phyloP scores from a whole-genome alignment of 768 basidiomycete genomes.

The Suillus cothurnatus region DNA sequence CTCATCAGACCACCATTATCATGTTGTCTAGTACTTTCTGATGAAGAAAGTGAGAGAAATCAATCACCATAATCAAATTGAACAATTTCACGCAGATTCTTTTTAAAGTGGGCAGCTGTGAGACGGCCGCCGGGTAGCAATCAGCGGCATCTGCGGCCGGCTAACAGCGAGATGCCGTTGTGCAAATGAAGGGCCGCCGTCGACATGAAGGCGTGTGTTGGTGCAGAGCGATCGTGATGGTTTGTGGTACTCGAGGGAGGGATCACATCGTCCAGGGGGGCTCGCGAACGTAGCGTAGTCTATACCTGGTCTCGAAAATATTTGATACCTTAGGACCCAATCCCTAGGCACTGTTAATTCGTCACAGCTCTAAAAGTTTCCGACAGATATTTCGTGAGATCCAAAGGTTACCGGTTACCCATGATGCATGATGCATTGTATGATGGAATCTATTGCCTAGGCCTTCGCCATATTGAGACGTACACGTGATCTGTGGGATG shows the following conservation, averaged over 20 bases:
- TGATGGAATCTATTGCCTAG: not conserved
- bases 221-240: not conserved
- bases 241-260: not conserved
- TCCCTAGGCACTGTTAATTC: slow-evolving; percentile 47
- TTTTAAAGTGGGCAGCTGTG: not conserved
- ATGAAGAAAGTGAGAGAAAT: not conserved
- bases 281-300: not conserved
- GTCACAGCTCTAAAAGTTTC: slow-evolving; percentile 60
- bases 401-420: not conserved
- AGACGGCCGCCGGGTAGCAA: not conserved
- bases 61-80: not conserved
- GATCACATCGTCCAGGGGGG: not conserved
- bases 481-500: slow-evolving; percentile 3
- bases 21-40: not conserved
- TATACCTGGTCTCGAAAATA: not conserved
- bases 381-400: slow-evolving; percentile 45
- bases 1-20: not conserved
- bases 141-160: not conserved
- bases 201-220: not conserved
- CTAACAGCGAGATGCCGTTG: not conserved
- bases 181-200: not conserved
- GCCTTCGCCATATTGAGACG: not conserved
- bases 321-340: slow-evolving; percentile 24
- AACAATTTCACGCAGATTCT: not conserved
- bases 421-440: not conserved